phyloP scores from a whole-genome alignment of 306 rosid species.

The Luffa acutangula region DNA sequence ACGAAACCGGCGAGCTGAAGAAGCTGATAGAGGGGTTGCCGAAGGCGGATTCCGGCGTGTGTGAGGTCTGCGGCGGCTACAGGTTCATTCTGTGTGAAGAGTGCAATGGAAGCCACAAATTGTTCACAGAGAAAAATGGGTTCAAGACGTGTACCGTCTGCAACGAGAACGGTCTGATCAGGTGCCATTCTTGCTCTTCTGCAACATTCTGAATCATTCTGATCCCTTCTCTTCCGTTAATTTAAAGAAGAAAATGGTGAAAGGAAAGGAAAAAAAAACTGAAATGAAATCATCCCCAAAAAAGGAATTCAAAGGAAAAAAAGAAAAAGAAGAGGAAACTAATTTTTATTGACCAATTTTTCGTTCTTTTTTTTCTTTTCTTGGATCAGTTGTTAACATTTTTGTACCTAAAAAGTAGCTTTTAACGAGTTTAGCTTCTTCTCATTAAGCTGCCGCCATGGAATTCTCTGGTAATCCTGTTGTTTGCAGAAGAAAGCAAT shows the following conservation, averaged over 20 bases:
- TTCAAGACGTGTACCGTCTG: slow-evolving; percentile 57
- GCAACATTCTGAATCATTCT: slow-evolving; percentile 32
- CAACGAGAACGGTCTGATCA: slow-evolving; percentile 79
- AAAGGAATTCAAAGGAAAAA: neutral
- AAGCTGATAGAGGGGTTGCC: slow-evolving; percentile 73
- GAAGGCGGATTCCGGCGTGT: slow-evolving; percentile 38
- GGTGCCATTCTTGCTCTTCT: slow-evolving; percentile 74
- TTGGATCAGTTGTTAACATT: slow-evolving; percentile 3
- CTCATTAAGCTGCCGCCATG: neutral
- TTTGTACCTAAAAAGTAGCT: slow-evolving; percentile 14
- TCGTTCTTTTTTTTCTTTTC: neutral
- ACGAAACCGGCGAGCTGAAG: slow-evolving; percentile 88
- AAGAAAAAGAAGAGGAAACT: neutral
- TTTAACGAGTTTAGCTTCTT: slow-evolving; percentile 6
- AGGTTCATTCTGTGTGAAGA: slow-evolving; percentile 64
- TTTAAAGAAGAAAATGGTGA: neutral
- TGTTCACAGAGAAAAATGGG: slow-evolving; percentile 55
- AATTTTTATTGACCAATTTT: slow-evolving; percentile 1
- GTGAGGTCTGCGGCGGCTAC: slow-evolving; percentile 60
- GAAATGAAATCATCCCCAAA: neutral
- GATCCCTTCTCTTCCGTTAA: neutral
- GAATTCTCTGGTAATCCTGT: slow-evolving; percentile 2
- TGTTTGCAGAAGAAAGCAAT: neutral
- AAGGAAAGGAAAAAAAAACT: neutral
- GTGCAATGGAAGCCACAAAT: slow-evolving; percentile 70